Evolutionary conservation across 2,329 filamentous ascomycete species (phyloP).

Genomic region (Microdochium nivale): DNA sequence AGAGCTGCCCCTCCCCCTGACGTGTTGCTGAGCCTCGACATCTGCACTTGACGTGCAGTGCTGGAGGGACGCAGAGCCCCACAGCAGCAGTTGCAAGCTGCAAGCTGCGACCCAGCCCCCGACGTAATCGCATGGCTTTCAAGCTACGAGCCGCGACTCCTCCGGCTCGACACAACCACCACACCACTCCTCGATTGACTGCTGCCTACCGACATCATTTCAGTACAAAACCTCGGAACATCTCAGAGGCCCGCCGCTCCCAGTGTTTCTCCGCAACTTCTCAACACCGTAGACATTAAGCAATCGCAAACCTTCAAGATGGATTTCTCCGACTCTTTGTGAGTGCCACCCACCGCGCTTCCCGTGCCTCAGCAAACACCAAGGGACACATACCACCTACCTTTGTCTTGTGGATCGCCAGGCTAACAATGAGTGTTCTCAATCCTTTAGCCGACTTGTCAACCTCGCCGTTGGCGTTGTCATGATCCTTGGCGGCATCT

Average conservation of each 20-base stretch:
- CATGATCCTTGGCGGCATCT: constrained; percentile 78
- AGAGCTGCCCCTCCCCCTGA: background rate
- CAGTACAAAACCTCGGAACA: background rate
- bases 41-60: background rate
- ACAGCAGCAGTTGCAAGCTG: background rate
- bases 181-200: background rate
- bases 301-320: constrained; percentile 38
- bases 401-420: no score
- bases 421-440: background rate
- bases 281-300: background rate
- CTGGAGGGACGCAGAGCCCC: background rate
- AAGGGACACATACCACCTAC: no score
- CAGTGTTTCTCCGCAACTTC: background rate
- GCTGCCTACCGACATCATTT: background rate
- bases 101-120: background rate
- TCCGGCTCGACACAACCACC: background rate
- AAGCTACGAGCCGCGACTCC: background rate
- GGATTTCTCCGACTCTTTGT: constrained; percentile 93
- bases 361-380: no score
- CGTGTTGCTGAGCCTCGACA: background rate
- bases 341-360: constrained; percentile 40
- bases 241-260: background rate
- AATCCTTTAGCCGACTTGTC: constrained; percentile 68
- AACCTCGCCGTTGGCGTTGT: constrained; percentile 83
- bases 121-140: background rate